Percentiles rank a stretch among this genome's conserved stretches.
Conservation (phyloP, 169 alveolate species). For the Plasmodium vivax region DNA sequence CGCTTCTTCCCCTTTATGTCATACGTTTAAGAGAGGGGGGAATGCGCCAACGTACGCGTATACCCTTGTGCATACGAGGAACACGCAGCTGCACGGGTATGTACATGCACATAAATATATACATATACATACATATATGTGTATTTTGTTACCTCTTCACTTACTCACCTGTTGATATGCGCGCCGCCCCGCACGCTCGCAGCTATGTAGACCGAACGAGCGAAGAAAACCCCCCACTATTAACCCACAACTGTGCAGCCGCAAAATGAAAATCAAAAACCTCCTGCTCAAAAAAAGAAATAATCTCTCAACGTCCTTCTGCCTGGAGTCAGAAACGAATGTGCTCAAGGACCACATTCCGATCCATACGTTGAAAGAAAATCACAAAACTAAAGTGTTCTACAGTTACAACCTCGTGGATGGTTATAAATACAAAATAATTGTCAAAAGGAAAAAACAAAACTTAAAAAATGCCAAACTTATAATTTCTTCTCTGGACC, state of each 20-base stretch:
- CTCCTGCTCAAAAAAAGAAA: background rate
- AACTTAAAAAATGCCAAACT: constrained; percentile 22
- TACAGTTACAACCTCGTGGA: constrained; percentile 49
- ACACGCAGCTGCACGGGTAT: background rate
- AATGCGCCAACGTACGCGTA: background rate
- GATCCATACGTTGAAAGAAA: constrained; percentile 40
- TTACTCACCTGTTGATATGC: background rate
- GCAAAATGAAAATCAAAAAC: constrained; percentile 36
- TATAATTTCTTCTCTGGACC: constrained; percentile 36
- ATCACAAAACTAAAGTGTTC: constrained; percentile 19
- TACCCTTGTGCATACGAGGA: background rate
- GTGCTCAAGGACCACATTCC: constrained; percentile 37
- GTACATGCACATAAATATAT: background rate
- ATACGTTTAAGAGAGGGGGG: background rate
- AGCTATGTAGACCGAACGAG: background rate
- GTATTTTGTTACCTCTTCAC: too few species aligned
- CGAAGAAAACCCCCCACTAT: background rate
- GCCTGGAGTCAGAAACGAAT: constrained; percentile 42
- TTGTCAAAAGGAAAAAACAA: constrained; percentile 16
- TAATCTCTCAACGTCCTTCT: constrained; percentile 31
- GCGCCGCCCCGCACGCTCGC: background rate
- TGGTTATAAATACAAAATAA: constrained; percentile 64
- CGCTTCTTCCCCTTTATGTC: background rate
- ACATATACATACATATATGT: background rate
- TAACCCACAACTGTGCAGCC: background rate